Percentiles rank a stretch among this genome's conserved stretches.
These are phyloP conservation scores for Dalbergia cultrata DNA, from an alignment of 306 rosid species.

Conservation along the genomic window DNA sequence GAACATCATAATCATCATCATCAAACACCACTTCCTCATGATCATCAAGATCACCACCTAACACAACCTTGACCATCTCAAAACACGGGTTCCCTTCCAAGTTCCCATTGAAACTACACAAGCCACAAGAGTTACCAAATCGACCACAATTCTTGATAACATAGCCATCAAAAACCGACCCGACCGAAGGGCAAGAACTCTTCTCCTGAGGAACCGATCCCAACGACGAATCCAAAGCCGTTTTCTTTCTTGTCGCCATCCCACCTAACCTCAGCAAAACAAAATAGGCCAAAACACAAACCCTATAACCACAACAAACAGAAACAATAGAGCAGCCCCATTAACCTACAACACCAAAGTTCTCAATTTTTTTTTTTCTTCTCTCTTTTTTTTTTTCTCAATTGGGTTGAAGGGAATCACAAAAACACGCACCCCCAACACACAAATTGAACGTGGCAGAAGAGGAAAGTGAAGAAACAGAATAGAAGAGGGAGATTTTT, in stretches of 20 bases:
- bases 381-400: constrained; percentile 6
- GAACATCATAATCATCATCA: constrained; percentile 48
- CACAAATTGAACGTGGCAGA: background rate
- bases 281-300: constrained; percentile 1
- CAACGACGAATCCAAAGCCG: constrained; percentile 51
- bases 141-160: constrained; percentile 34
- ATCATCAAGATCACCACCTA: constrained; percentile 43
- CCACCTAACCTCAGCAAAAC: background rate
- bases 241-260: background rate
- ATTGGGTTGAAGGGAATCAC: constrained; percentile 11
- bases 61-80: constrained; percentile 41
- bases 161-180: constrained; percentile 43
- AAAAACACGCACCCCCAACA: constrained; percentile 36
- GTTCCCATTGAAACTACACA: constrained; percentile 39
- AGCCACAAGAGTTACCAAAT: constrained; percentile 32
- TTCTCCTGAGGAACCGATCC: constrained; percentile 43
- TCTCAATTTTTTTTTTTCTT: background rate
- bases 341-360: constrained; percentile 20
- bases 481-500: no score
- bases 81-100: constrained; percentile 30
- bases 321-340: constrained; percentile 5
- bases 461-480: background rate
- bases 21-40: constrained; percentile 37
- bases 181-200: constrained; percentile 38
- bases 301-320: constrained; percentile 33